Conservation (phyloP, 2,329 filamentous ascomycete species). For the Endocalyx cinctus region DNA sequence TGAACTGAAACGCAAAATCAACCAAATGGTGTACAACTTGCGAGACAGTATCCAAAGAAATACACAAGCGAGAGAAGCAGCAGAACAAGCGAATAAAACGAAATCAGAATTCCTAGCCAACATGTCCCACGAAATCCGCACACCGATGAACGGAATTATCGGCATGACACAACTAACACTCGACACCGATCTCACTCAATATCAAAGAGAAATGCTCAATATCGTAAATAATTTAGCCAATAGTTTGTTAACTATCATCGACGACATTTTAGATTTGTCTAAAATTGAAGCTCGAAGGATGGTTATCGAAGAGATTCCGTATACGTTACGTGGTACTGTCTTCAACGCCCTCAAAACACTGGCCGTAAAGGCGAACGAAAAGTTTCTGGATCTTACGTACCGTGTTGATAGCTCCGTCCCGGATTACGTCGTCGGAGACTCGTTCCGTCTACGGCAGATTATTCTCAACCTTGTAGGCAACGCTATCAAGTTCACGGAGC, state of each 20-base stretch:
- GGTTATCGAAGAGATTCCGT: conserved; percentile 97
- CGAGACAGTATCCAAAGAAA: conserved; percentile 96
- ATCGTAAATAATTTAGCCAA: conserved; percentile 97
- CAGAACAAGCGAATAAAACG: conserved; percentile 94
- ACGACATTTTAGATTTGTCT: conserved; percentile 70
- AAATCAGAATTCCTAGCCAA: conserved; percentile 98
- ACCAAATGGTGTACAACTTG: conserved; percentile 96
- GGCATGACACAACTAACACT: conserved; percentile 96
- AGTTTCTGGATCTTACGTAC: conserved; percentile 87
- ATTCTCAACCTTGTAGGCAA: conserved; percentile 97
- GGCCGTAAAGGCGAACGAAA: conserved; percentile 96
- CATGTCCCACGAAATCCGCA: conserved; percentile 98
- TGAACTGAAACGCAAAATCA: conserved; percentile 97
- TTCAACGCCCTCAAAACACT: conserved; percentile 97
- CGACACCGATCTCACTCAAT: conserved; percentile 89
- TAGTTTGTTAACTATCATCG: conserved; percentile 93
- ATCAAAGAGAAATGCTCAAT: conserved; percentile 97
- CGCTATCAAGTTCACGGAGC: conserved; percentile 97
- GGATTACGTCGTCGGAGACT: conserved; percentile 93
- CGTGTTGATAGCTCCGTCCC: conserved; percentile 90
- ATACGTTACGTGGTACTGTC: conserved; percentile 87
- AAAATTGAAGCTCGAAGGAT: conserved; percentile 94
- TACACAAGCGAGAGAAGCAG: conserved; percentile 89
- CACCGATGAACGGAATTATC: conserved; percentile 96
- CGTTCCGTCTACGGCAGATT: conserved; percentile 92